Conservation (phyloP, 176 grass and related monocot species). For the Oryza coarctata region DNA sequence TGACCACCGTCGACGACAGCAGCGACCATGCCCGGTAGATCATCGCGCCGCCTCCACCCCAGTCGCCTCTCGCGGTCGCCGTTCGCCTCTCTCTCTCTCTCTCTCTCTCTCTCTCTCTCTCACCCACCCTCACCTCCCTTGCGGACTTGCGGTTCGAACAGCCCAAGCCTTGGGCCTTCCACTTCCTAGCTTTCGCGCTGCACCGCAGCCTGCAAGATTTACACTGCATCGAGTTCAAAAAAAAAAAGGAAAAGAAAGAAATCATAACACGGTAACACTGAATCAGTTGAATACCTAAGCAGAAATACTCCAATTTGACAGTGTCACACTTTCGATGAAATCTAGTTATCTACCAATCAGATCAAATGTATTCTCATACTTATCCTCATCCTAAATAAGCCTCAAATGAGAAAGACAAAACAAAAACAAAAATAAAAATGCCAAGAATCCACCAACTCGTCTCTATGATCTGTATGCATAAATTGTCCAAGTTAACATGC, state of each 20-base stretch:
- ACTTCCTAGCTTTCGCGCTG: no score
- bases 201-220: no score
- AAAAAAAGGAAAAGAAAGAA: no score
- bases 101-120: neutral
- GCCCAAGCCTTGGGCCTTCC: neutral
- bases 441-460: slow-evolving; percentile 7
- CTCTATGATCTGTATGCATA: neutral
- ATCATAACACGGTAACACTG: no score
- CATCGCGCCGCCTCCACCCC: slow-evolving; percentile 29
- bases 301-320: no score
- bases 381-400: neutral
- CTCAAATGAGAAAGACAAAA: neutral
- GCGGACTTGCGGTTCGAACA: neutral
- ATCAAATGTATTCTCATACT: neutral
- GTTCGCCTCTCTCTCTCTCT: neutral
- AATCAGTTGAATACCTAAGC: no score
- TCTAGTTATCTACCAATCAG: neutral
- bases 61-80: no score
- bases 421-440: neutral
- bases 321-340: neutral
- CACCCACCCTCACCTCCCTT: no score
- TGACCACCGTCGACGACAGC: slow-evolving; percentile 50
- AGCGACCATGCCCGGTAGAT: slow-evolving; percentile 69
- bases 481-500: neutral
- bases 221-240: no score